phyloP scores from a whole-genome alignment of 2,329 filamentous ascomycete genomes.

The Penicillium sp. region DNA sequence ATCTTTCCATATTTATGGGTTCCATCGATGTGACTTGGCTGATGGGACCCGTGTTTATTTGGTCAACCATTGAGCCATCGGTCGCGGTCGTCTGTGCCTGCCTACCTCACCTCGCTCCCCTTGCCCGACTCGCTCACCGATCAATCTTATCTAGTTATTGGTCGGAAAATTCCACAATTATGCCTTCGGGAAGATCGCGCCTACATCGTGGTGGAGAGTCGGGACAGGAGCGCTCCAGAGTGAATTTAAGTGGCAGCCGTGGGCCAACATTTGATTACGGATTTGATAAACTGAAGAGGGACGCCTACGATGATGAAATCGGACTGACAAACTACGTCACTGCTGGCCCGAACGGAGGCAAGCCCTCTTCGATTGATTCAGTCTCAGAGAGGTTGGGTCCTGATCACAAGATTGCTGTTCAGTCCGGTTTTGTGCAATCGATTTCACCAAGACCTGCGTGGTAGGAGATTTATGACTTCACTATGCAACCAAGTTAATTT shows the following conservation, averaged over 20 bases:
- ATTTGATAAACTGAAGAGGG: too few species aligned
- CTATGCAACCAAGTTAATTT: too few species aligned
- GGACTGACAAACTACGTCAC: too few species aligned
- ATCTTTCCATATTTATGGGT: slow-evolving; percentile 3
- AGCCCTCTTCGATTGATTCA: neutral
- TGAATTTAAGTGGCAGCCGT: too few species aligned
- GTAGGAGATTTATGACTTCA: neutral
- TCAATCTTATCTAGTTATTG: neutral
- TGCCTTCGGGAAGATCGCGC: too few species aligned
- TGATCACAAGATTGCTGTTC: neutral
- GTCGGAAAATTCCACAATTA: too few species aligned
- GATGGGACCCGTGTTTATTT: slow-evolving; percentile 15
- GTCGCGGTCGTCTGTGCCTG: slow-evolving; percentile 21
- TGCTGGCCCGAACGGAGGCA: too few species aligned
- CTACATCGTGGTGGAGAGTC: too few species aligned
- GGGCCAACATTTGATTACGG: too few species aligned
- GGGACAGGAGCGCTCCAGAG: too few species aligned
- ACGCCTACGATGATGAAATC: too few species aligned
- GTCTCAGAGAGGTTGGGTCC: neutral
- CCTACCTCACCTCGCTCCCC: slow-evolving; percentile 17
- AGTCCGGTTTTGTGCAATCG: neutral
- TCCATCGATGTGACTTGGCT: slow-evolving; percentile 14
- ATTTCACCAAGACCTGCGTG: neutral
- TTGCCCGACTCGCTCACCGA: slow-evolving; percentile 10
- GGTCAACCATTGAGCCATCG: slow-evolving; percentile 20